These are phyloP conservation scores for Sporothrix schenckii DNA, from an alignment of 2,329 filamentous ascomycete genomes.

Conservation along the genomic window DNA sequence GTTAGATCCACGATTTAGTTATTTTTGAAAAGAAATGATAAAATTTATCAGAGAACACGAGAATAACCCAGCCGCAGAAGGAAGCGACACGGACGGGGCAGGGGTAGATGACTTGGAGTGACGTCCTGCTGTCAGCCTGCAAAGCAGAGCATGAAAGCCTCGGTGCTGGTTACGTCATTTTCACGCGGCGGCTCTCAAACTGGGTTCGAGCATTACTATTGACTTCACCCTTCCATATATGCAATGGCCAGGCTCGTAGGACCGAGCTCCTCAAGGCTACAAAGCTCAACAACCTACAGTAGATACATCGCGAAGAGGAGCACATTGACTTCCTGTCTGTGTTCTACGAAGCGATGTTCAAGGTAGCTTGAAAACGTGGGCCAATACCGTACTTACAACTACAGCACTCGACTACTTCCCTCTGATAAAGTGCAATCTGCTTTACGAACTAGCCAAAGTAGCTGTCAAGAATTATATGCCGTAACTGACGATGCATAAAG, in stretches of 20 bases:
- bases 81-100: too few species aligned
- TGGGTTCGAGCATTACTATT: not conserved
- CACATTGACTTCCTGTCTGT: not conserved
- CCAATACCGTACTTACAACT: constrained; percentile 6
- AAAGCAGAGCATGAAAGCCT: not conserved
- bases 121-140: not conserved
- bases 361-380: not conserved
- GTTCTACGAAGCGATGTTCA: not conserved
- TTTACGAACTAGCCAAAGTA: not conserved
- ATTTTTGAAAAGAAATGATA: not conserved
- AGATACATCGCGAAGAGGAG: not conserved
- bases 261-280: not conserved
- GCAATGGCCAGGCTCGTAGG: not conserved
- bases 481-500: not conserved
- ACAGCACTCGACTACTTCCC: not conserved
- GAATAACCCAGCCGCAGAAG: not conserved
- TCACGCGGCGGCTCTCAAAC: not conserved
- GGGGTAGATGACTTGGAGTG: not conserved
- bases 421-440: not conserved
- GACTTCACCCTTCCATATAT: not conserved
- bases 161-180: constrained; percentile 17
- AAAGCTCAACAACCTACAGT: not conserved
- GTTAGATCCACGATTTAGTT: not conserved
- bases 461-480: not conserved
- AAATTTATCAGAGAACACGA: not conserved